A percentile compares a stretch with the other conserved stretches of the same genome.
These are phyloP conservation scores for Jamesozyma piceae DNA, from an alignment of 805 yeast species.

Conservation along the genomic window DNA sequence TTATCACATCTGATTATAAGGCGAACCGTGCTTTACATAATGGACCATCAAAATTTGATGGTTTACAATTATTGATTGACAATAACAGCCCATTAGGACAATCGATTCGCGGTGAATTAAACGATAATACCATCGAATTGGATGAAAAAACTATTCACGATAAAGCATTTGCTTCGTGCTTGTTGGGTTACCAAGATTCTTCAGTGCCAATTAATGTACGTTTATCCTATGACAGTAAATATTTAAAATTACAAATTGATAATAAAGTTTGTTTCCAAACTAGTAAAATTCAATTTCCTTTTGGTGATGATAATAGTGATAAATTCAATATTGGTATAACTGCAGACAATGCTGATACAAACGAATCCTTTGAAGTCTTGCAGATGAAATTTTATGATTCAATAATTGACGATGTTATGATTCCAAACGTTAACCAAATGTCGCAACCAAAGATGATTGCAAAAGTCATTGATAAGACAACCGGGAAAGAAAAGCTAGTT, in stretches of 20 bases:
- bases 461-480: constrained; percentile 32
- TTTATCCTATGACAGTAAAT: constrained; percentile 43
- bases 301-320: constrained; percentile 2
- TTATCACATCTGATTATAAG: constrained; percentile 29
- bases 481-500: constrained; percentile 28
- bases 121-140: constrained; percentile 44
- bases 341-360: constrained; percentile 37
- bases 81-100: constrained; percentile 39
- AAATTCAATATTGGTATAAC: constrained; percentile 44
- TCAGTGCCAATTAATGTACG: constrained; percentile 63
- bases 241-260: constrained; percentile 58
- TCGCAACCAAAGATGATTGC: constrained; percentile 39
- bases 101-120: constrained; percentile 49
- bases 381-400: constrained; percentile 47
- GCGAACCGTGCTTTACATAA: constrained; percentile 35
- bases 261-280: constrained; percentile 66
- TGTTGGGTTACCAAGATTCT: constrained; percentile 52
- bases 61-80: constrained; percentile 55
- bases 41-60: constrained; percentile 54
- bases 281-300: constrained; percentile 41
- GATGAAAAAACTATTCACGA: constrained; percentile 22
- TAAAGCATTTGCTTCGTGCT: constrained; percentile 45
- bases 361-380: constrained; percentile 59
- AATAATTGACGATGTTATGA: constrained; percentile 45
- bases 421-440: constrained; percentile 44